phyloP scores from a whole-genome alignment of 257 asterid species.

The Nicotiana paniculata region DNA sequence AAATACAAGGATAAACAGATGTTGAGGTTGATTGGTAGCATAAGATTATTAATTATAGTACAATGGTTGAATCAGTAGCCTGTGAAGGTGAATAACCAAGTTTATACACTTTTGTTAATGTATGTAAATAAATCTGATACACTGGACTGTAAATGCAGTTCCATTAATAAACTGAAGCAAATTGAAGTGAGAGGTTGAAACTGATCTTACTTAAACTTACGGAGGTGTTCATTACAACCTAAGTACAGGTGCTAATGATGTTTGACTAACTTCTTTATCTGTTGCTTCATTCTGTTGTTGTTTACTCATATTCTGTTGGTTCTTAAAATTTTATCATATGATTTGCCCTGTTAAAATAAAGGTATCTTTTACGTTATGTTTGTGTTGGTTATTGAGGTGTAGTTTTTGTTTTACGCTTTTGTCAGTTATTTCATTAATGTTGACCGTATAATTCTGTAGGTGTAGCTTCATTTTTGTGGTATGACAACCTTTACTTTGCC shows the following conservation, averaged over 20 bases:
- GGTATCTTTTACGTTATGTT: neutral
- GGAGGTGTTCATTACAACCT: neutral
- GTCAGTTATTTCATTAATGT: neutral
- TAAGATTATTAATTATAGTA: neutral
- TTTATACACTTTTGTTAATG: neutral
- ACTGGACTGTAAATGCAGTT: neutral
- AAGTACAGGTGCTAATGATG: neutral
- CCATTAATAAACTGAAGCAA: neutral
- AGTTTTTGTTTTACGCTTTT: neutral
- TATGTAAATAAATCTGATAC: neutral
- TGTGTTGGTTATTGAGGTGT: neutral
- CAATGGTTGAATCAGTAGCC: neutral
- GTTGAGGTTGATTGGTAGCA: neutral
- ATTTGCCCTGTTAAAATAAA: neutral
- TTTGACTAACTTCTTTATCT: neutral
- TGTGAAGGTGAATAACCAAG: neutral
- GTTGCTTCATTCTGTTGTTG: neutral
- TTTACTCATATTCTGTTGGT: neutral
- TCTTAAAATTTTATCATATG: neutral
- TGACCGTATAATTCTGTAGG: neutral
- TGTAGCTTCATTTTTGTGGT: neutral
- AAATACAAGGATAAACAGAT: neutral
- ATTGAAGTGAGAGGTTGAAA: neutral
- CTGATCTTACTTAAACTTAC: neutral
- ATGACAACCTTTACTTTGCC: slow-evolving; percentile 2